Conservation (phyloP, 345 rosid genomes). For the Boechera stricta region DNA sequence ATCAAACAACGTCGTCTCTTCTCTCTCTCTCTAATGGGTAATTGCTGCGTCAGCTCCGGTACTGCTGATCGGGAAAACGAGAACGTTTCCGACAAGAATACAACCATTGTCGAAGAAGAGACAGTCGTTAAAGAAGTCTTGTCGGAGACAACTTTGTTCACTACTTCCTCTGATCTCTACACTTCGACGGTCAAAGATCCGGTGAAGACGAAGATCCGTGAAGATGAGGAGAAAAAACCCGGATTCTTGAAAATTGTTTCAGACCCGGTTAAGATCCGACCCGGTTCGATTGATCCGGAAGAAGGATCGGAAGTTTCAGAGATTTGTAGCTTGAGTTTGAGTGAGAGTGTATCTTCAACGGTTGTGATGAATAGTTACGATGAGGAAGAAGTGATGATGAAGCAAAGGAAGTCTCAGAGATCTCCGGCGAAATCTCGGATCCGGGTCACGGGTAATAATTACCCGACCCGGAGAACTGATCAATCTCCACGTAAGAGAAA, state of each 20-base stretch:
- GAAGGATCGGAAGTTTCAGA: slow-evolving; percentile 67
- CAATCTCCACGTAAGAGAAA: slow-evolving; percentile 60
- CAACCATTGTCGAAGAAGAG: slow-evolving; percentile 60
- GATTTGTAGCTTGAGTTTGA: slow-evolving; percentile 68
- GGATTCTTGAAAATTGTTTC: neutral
- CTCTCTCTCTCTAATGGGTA: slow-evolving; percentile 55
- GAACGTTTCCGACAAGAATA: slow-evolving; percentile 32
- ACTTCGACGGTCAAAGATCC: slow-evolving; percentile 29
- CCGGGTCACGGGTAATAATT: slow-evolving; percentile 48
- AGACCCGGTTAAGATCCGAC: slow-evolving; percentile 24
- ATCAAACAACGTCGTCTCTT: slow-evolving; percentile 25
- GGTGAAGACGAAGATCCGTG: slow-evolving; percentile 45
- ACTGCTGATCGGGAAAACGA: slow-evolving; percentile 19
- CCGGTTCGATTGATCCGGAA: slow-evolving; percentile 35
- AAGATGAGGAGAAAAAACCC: slow-evolving; percentile 20
- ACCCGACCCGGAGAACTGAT: slow-evolving; percentile 57
- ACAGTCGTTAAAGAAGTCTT: slow-evolving; percentile 85
- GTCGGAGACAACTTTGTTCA: slow-evolving; percentile 58
- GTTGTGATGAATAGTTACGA: slow-evolving; percentile 46
- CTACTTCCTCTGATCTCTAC: slow-evolving; percentile 26
- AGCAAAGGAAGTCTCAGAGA: slow-evolving; percentile 49
- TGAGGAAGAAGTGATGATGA: slow-evolving; percentile 51
- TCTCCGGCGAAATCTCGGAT: slow-evolving; percentile 65
- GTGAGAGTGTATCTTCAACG: slow-evolving; percentile 69
- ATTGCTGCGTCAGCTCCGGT: slow-evolving; percentile 66